A percentile compares a stretch with the other conserved stretches of the same genome.
Evolutionary conservation across 345 rosid species (phyloP).

Genomic region (Cochlearia excelsa): DNA sequence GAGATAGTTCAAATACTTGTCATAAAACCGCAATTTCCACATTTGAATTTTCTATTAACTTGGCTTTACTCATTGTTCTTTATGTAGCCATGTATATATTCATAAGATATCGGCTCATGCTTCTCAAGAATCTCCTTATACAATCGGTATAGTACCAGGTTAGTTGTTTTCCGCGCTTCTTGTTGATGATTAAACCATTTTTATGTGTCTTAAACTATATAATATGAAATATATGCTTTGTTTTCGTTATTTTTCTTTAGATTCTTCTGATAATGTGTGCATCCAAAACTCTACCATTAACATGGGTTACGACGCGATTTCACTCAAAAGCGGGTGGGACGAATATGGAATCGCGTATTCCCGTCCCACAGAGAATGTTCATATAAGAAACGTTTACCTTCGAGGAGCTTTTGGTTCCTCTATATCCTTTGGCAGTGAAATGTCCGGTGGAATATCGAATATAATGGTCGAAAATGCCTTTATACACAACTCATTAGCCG

Average conservation of each 20-base stretch:
- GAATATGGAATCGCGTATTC: conserved; percentile 53
- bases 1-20: not conserved
- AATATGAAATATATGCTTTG: not conserved
- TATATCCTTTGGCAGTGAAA: conserved; percentile 59
- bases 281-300: conserved; percentile 53
- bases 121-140: conserved; percentile 45
- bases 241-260: conserved; percentile 25
- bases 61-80: not conserved
- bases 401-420: conserved; percentile 45
- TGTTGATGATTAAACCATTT: not conserved
- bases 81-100: conserved; percentile 44
- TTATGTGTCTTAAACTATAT: not conserved
- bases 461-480: conserved; percentile 38
- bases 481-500: conserved; percentile 35
- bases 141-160: conserved; percentile 59
- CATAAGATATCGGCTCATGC: conserved; percentile 43
- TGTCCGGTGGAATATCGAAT: conserved; percentile 54
- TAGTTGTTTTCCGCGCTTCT: conserved; percentile 14
- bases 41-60: not conserved
- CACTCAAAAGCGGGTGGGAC: conserved; percentile 72
- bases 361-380: conserved; percentile 41
- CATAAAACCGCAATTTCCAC: no score
- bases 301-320: conserved; percentile 55
- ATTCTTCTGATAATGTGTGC: conserved; percentile 56
- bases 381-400: conserved; percentile 41